phyloP scores from a whole-genome alignment of 2,329 filamentous ascomycete species.

The Reticulascus tulasneorum region DNA sequence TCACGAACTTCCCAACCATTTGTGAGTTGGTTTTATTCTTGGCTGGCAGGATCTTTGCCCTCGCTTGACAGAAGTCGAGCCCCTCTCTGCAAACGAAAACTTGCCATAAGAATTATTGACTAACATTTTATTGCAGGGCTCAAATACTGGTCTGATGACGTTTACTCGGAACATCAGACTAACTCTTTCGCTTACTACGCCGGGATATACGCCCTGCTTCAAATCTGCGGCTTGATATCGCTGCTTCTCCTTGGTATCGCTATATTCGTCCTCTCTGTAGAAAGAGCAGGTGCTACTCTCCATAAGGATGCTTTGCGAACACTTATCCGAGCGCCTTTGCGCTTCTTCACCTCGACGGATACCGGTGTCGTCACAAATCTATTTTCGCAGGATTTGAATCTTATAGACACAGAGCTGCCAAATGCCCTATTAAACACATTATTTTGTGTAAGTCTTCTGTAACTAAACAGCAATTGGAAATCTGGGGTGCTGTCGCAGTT shows the following conservation, averaged over 20 bases:
- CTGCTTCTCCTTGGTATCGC: slow-evolving; percentile 17
- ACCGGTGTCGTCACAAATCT: slow-evolving; percentile 36
- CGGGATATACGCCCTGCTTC: slow-evolving; percentile 24
- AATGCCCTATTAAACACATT: slow-evolving; percentile 25
- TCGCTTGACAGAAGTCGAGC: too few species aligned
- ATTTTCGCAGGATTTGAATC: slow-evolving; percentile 41
- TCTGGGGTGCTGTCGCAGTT: too few species aligned
- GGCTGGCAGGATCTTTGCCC: too few species aligned
- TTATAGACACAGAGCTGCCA: slow-evolving; percentile 37
- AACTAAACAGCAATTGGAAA: too few species aligned
- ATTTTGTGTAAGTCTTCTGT: too few species aligned
- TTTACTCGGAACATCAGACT: slow-evolving; percentile 8
- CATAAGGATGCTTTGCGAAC: slow-evolving; percentile 29
- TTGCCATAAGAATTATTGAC: too few species aligned
- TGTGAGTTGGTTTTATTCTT: too few species aligned
- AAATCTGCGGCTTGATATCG: slow-evolving; percentile 14
- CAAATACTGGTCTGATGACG: slow-evolving; percentile 34
- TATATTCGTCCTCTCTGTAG: slow-evolving; percentile 19
- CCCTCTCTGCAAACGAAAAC: too few species aligned
- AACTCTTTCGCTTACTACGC: slow-evolving; percentile 23
- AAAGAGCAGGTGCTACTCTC: slow-evolving; percentile 24
- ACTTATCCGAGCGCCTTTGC: slow-evolving; percentile 33
- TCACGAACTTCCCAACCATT: slow-evolving; percentile 24
- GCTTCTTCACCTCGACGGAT: slow-evolving; percentile 38
- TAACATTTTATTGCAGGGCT: too few species aligned